Base-by-base conservation (phyloP, 352 stramenopile genomes). In the Nothophytophthora sp. region DNA sequence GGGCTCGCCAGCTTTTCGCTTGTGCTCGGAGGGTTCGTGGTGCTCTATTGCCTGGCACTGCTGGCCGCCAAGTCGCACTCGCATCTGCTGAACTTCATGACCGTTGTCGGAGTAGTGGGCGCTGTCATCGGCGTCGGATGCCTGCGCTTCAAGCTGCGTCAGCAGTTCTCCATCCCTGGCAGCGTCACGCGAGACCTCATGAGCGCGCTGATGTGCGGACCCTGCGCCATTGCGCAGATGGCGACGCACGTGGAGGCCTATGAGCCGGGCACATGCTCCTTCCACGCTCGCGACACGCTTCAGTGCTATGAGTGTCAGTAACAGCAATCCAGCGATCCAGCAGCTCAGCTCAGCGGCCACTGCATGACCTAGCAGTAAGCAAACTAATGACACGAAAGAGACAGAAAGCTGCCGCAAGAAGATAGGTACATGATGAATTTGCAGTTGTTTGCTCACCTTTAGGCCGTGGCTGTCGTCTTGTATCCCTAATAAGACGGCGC, bases 221-320 rank as follows among this genome's bases (percentile, higher is more conserved):
- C 61, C n/a, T 82, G 66, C 44, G 38, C 63, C 11, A 65, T 81
- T 33, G 63, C 63, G 28, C 72, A 78, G 44, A 69, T 81, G 52
- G 63, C 61, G 12, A 74, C 55, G 4, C 69, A 80, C 33, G 52
- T 76, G 28, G 51, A 48, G 30, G 57, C 60, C 15, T 79, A 76
- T 41, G 39, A 60, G 13, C 49, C 55, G 4, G 52, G 55, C n/a
- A 48, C 35, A 22, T 81, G 67, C 49, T 37, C 44, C 23, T 64
- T 79, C 22, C 12, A 39, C 43, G 23, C 62, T 40, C 51, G 60
- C 15, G 62, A 63, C 15, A 63, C 53, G 29, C 48, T 74, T 18
- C 10, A 2, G 36, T 43, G 4, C 36, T 1, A 2, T 4, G 18
- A 19, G 23, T 30, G 11, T 13, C 16, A 8, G 32, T 44, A 33